A percentile compares a stretch with the other conserved stretches of the same genome.
These are phyloP conservation scores for Coemansia sp. DNA, from an alignment of 192 early-diverging fungal genomes.

Conservation along the genomic window DNA sequence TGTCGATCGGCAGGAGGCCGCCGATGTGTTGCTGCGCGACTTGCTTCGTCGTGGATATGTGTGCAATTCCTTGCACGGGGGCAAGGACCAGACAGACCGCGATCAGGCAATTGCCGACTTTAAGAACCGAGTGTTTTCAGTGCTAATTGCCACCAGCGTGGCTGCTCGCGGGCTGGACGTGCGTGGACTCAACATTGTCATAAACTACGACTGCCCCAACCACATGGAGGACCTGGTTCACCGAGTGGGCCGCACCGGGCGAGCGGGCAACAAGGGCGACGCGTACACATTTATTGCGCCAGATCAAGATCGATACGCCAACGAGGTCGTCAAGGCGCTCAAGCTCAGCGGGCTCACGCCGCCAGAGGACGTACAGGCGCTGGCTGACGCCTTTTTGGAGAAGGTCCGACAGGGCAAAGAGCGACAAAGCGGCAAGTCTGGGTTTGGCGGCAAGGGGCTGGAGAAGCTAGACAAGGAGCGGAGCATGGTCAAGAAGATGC, in stretches of 20 bases:
- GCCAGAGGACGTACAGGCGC: slow-evolving; percentile 69
- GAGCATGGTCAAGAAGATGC: slow-evolving; percentile 83
- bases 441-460: slow-evolving; percentile 96
- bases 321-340: slow-evolving; percentile 85
- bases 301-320: slow-evolving; percentile 91
- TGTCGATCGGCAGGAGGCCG: slow-evolving; percentile 93
- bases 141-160: slow-evolving; percentile 95
- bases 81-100: slow-evolving; percentile 88
- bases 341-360: slow-evolving; percentile 71
- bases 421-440: slow-evolving; percentile 41
- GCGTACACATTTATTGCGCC: slow-evolving; percentile 96
- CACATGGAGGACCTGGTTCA: slow-evolving; percentile 99
- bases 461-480: slow-evolving; percentile 92
- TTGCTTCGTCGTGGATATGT: slow-evolving; percentile 80
- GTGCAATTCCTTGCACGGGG: slow-evolving; percentile 91
- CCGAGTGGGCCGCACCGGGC: slow-evolving; percentile 95
- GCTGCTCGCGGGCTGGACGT: slow-evolving; percentile 96
- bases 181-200: slow-evolving; percentile 85
- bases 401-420: slow-evolving; percentile 35
- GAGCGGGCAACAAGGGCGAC: slow-evolving; percentile 96
- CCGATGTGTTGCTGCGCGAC: slow-evolving; percentile 84
- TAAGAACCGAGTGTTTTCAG: slow-evolving; percentile 82
- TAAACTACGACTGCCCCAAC: slow-evolving; percentile 97
- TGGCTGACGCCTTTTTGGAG: slow-evolving; percentile 64
- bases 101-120: slow-evolving; percentile 94